phyloP scores from a whole-genome alignment of 768 basidiomycete genomes.

The Collybia mongolica region DNA sequence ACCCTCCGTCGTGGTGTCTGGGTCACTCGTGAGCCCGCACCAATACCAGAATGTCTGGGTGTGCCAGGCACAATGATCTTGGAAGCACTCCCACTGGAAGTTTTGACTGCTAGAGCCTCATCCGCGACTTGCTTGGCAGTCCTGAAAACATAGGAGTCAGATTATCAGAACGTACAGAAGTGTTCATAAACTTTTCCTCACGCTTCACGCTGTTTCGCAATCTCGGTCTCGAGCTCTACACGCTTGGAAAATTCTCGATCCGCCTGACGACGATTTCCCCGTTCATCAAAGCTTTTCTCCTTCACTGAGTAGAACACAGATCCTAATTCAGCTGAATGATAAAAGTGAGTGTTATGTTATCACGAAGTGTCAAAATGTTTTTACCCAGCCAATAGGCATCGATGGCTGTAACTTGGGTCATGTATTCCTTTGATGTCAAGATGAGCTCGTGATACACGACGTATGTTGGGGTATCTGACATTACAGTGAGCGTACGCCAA shows the following conservation, averaged over 20 bases:
- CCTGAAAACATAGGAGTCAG: constrained; percentile 31
- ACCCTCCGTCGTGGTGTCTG: constrained; percentile 76
- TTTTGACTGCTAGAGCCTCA: constrained; percentile 55
- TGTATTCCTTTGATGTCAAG: constrained; percentile 94
- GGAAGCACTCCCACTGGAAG: constrained; percentile 48
- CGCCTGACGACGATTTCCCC: constrained; percentile 70
- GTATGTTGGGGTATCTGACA: constrained; percentile 88
- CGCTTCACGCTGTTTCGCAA: constrained; percentile 83
- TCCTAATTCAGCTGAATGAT: constrained; percentile 77
- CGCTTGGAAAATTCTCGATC: constrained; percentile 91
- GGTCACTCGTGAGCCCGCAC: constrained; percentile 58
- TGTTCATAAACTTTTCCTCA: constrained; percentile 29
- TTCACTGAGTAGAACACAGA: constrained; percentile 97
- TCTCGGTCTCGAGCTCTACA: constrained; percentile 90
- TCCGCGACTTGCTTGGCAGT: constrained; percentile 62
- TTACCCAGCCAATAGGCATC: constrained; percentile 97
- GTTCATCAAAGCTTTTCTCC: constrained; percentile 96
- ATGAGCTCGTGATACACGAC: constrained; percentile 97
- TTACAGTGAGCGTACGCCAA: constrained; percentile 9
- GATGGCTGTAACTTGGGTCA: constrained; percentile 98
- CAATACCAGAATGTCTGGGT: constrained; percentile 68
- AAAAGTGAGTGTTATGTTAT: background rate
- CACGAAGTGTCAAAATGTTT: background rate
- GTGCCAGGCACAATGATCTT: constrained; percentile 82
- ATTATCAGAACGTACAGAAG: constrained; percentile 3